Evolutionary conservation across 495 filamentous ascomycete species (phyloP).

Genomic region (Aspergillus bertholletiae): DNA sequence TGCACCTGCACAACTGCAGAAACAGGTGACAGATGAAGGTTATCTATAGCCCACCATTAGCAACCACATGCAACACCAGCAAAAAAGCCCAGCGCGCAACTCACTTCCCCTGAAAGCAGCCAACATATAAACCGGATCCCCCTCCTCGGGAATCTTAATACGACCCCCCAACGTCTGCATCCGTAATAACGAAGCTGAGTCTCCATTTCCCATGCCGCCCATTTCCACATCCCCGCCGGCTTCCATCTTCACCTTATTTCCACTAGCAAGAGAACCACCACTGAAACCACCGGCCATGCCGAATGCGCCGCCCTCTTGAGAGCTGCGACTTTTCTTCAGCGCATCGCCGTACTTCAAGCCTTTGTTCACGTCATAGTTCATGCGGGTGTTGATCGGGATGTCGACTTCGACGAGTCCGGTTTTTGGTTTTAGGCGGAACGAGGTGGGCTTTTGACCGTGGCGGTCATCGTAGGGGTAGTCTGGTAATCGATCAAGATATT

Average conservation of each 20-base stretch:
- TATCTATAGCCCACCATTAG: slow-evolving; percentile 37
- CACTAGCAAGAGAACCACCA: slow-evolving; percentile 20
- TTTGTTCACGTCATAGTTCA: slow-evolving; percentile 62
- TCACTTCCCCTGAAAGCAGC: slow-evolving; percentile 64
- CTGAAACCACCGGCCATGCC: slow-evolving; percentile 59
- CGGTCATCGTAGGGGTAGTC: slow-evolving; percentile 54
- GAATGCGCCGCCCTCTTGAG: slow-evolving; percentile 56
- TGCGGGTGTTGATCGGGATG: slow-evolving; percentile 58
- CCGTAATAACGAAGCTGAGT: slow-evolving; percentile 26
- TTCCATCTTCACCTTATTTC: slow-evolving; percentile 36
- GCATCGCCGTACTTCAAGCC: slow-evolving; percentile 65
- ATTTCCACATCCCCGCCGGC: slow-evolving; percentile 34
- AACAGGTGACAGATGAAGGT: slow-evolving; percentile 66
- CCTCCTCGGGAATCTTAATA: slow-evolving; percentile 53
- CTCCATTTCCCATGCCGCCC: slow-evolving; percentile 33
- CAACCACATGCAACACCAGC: neutral
- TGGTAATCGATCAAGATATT: slow-evolving; percentile 56
- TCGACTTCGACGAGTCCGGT: slow-evolving; percentile 74
- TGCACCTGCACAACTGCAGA: slow-evolving; percentile 68
- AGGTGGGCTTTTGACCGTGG: slow-evolving; percentile 50
- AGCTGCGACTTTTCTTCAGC: slow-evolving; percentile 49
- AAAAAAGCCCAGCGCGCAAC: slow-evolving; percentile 18
- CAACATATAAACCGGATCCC: slow-evolving; percentile 66
- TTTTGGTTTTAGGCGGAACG: slow-evolving; percentile 62
- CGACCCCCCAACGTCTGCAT: slow-evolving; percentile 63